Base-by-base conservation (phyloP, 1,284 basidiomycete species). In the Apiotrichum porosum region DNA sequence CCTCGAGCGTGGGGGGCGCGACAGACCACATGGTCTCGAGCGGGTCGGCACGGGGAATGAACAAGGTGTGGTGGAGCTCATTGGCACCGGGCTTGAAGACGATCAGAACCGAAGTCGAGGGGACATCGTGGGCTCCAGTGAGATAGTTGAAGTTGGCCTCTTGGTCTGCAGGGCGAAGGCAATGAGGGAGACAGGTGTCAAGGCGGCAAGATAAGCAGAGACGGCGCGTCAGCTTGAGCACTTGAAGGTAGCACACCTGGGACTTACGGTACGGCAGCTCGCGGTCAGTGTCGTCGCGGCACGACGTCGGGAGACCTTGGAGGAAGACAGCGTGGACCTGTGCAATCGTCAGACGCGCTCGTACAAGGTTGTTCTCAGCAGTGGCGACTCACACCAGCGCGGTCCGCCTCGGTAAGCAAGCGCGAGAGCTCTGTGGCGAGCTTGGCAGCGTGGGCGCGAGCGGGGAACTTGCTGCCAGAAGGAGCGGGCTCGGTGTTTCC, bases 81-180 rank as follows among this genome's bases (percentile, higher is more conserved):
- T 6, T 6, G 35, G 17, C 28, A 4, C 78, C 76, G 1, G 80
- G 76, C 6, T 68, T 72, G 37, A 80, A 83, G 0, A 78, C 72
- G 9, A 86, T 68, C n/a, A 90, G 71, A 9, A 91, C 69, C 49
- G 80, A 82, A 1, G 86, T 83, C 0, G 68, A 70, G 17, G 88
- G 85, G 1, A 89, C 78, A 37, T 78, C 75, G 72, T 85, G 88
- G 18, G 39, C 51, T 51, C 88, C 88, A 0, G 87, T 81, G 6
- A 93, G 77, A 67, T 90, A 93, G 74, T 81, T 85, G 70, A 93
- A 94, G 73, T 93, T 93, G 60, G 84, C 85, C 74, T 92, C 88
- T 75, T 83, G 70, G 31, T 67, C 60, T 73, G 57, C 23, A 18
- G n/a, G 38, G n/a, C n/a, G n/a, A n/a, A n/a, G n/a, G n/a, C n/a